Conservation (phyloP, 176 grass and related monocot genomes). For the Leersia perrieri region DNA sequence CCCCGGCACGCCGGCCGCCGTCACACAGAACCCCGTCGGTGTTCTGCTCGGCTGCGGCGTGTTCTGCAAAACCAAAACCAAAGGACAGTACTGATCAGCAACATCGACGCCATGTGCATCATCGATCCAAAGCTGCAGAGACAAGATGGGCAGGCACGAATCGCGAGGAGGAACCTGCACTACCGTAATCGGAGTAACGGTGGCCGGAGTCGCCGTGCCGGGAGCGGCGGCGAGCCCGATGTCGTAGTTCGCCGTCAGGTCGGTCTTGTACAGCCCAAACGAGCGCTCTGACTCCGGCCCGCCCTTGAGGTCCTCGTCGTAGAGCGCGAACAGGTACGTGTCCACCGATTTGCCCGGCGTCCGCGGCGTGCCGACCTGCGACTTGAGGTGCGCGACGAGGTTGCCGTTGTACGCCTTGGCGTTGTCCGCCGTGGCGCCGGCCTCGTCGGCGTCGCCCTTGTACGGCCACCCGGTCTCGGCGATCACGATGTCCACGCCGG, state of each 20-base stretch:
- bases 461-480: slow-evolving; percentile 99
- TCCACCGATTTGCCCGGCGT: slow-evolving; percentile 80
- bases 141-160: neutral
- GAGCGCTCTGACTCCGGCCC: slow-evolving; percentile 79
- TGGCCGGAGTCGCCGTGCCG: slow-evolving; percentile 21
- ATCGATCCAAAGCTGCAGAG: neutral
- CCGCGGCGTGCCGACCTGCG: slow-evolving; percentile 70
- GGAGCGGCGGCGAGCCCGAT: slow-evolving; percentile 41
- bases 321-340: slow-evolving; percentile 95
- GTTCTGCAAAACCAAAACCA: slow-evolving; percentile 1
- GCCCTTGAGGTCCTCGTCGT: slow-evolving; percentile 97
- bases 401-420: slow-evolving; percentile 81
- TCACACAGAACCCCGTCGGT: slow-evolving; percentile 37
- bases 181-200: slow-evolving; percentile 22
- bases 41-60: slow-evolving; percentile 3
- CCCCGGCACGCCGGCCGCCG: slow-evolving; percentile 37
- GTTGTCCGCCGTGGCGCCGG: slow-evolving; percentile 73
- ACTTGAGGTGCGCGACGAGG: slow-evolving; percentile 76
- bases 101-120: neutral
- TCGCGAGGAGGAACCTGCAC: slow-evolving; percentile 29
- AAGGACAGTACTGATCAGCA: neutral
- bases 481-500: slow-evolving; percentile 73
- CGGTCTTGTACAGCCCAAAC: slow-evolving; percentile 73
- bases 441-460: slow-evolving; percentile 67
- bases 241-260: slow-evolving; percentile 80